Percentiles rank a stretch among this genome's conserved stretches.
These are phyloP conservation scores for Arthrobotrys megalospora DNA, from an alignment of 2,329 filamentous ascomycete genomes.

Conservation along the genomic window DNA sequence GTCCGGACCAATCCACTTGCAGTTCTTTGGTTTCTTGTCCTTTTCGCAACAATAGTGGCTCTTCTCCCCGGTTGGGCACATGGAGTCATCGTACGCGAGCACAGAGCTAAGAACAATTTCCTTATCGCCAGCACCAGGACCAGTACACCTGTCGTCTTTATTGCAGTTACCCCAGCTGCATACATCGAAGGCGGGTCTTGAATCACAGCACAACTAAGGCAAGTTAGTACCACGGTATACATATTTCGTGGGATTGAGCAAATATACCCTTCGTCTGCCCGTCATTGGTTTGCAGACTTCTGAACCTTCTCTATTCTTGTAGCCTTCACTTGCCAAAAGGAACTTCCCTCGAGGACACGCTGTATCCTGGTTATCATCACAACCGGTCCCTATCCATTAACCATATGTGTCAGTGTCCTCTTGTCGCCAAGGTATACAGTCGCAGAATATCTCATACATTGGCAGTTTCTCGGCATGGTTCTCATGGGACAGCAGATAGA, in stretches of 20 bases:
- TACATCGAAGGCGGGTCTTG: constrained; percentile 17
- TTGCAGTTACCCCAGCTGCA: constrained; percentile 7
- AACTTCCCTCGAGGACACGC: constrained; percentile 20
- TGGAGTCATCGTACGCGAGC: constrained; percentile 5
- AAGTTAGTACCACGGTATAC: background rate
- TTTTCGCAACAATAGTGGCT: constrained; percentile 30
- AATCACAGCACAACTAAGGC: constrained; percentile 17
- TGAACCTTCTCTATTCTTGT: background rate
- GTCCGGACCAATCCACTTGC: constrained; percentile 23
- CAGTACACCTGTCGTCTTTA: background rate
- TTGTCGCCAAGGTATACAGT: too few species aligned
- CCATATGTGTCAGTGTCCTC: too few species aligned
- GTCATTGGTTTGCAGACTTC: constrained; percentile 18
- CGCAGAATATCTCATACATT: constrained; percentile 6
- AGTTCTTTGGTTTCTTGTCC: constrained; percentile 29
- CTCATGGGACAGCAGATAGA: constrained; percentile 30
- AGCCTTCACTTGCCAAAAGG: constrained; percentile 6
- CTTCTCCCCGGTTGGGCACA: constrained; percentile 17
- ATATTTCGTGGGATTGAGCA: background rate
- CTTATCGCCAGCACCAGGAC: background rate
- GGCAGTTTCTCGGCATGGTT: constrained; percentile 22
- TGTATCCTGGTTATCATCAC: constrained; percentile 9
- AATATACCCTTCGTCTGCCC: constrained; percentile 4
- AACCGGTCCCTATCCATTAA: background rate
- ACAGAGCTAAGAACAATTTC: constrained; percentile 19